Conservation (phyloP, 441 rosid species). For the Brassica balearica region DNA sequence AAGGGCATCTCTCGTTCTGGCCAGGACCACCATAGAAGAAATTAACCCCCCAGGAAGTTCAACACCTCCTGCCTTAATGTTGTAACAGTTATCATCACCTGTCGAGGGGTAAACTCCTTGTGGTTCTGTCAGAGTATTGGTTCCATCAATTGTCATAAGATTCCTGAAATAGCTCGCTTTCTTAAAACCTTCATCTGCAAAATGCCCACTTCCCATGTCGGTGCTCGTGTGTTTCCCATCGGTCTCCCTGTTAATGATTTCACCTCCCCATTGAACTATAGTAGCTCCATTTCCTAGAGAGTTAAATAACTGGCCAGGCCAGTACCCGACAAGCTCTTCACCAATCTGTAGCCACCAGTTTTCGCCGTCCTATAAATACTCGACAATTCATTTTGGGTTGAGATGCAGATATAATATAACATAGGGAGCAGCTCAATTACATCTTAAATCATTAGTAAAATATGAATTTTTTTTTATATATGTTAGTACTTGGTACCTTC, state of each 20-base stretch:
- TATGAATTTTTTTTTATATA: not conserved
- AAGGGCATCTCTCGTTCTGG: conserved; percentile 54
- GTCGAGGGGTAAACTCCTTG: conserved; percentile 36
- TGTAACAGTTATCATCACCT: conserved; percentile 35
- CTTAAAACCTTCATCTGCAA: conserved; percentile 27
- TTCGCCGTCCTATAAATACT: not conserved
- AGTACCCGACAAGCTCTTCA: conserved; percentile 51
- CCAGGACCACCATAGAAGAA: conserved; percentile 76
- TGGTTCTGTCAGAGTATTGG: conserved; percentile 55
- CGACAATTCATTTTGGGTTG: not conserved
- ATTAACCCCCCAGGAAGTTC: conserved; percentile 56
- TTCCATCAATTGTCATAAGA: conserved; percentile 48
- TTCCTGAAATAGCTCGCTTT: conserved; percentile 40
- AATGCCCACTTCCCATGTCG: conserved; percentile 53
- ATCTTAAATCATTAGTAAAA: too few relatives aligned
- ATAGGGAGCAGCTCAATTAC: too few relatives aligned
- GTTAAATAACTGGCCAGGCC: conserved; percentile 52
- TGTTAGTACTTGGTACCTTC: conserved; percentile 9
- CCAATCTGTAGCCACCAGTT: conserved; percentile 54
- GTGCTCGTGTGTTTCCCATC: conserved; percentile 55
- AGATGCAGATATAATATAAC: not conserved
- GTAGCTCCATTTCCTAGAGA: conserved; percentile 49
- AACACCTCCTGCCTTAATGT: conserved; percentile 44
- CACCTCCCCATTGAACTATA: conserved; percentile 57
- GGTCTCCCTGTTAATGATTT: conserved; percentile 45